phyloP scores from a whole-genome alignment of 768 basidiomycete genomes.

The Mycena belliarum region DNA sequence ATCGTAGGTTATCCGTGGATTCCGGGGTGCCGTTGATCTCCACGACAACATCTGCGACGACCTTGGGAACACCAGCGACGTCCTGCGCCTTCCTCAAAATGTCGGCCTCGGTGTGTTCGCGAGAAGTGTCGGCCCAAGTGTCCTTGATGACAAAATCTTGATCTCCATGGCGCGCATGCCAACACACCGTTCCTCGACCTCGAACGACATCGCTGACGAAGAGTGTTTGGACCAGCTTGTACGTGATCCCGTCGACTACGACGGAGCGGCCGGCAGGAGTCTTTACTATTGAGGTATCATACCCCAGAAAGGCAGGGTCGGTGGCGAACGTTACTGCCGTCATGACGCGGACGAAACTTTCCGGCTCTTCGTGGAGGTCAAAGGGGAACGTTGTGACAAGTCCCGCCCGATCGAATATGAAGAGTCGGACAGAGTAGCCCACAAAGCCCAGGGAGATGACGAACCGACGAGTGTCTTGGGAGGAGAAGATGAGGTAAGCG shows the following conservation, averaged over 20 bases:
- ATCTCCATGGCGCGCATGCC: not conserved
- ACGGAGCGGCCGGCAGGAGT: not conserved
- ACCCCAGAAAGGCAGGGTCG: not conserved
- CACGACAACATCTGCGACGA: conserved; percentile 1
- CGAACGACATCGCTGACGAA: conserved; percentile 8
- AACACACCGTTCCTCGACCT: conserved; percentile 4
- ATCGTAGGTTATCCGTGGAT: not conserved
- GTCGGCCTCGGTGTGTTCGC: not conserved
- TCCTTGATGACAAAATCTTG: conserved; percentile 10
- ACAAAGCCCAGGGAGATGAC: not conserved
- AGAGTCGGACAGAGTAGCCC: not conserved
- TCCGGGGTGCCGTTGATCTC: not conserved
- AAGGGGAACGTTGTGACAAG: not conserved
- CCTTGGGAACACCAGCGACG: conserved; percentile 1
- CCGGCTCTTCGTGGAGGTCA: not conserved
- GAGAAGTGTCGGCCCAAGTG: conserved; percentile 7
- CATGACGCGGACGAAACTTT: conserved; percentile 1
- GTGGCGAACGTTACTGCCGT: not conserved
- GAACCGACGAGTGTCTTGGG: conserved; percentile 4
- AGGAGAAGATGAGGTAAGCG: conserved; percentile 2
- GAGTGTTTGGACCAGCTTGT: not conserved
- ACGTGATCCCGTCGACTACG: not conserved
- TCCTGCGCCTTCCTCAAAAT: not conserved
- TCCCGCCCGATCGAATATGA: conserved; percentile 4
- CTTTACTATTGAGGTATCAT: not conserved